These are phyloP conservation scores for Protomyces lactucae-debilis DNA, from an alignment of 1,139 yeast genomes.

Conservation along the genomic window DNA sequence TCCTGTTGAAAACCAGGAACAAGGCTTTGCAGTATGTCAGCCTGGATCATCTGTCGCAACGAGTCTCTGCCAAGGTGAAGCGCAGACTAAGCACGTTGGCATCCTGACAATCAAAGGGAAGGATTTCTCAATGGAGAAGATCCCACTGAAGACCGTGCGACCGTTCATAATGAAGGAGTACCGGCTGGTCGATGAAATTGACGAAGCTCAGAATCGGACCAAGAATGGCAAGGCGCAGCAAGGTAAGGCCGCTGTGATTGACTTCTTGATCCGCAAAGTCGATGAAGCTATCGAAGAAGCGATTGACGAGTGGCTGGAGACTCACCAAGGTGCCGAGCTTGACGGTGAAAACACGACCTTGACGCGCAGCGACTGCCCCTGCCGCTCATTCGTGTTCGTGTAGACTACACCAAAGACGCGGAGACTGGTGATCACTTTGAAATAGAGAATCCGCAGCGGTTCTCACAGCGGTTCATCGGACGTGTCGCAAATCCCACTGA, in stretches of 20 bases:
- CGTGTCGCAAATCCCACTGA: slow-evolving; percentile 85
- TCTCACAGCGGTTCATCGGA: slow-evolving; percentile 86
- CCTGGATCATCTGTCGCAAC: slow-evolving; percentile 97
- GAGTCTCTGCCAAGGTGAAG: slow-evolving; percentile 79
- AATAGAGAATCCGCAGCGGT: slow-evolving; percentile 82
- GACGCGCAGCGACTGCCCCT: slow-evolving; percentile 41
- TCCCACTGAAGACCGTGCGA: slow-evolving; percentile 67
- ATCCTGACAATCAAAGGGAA: slow-evolving; percentile 59
- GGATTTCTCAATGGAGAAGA: slow-evolving; percentile 58
- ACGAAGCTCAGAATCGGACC: slow-evolving; percentile 46
- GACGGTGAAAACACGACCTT: slow-evolving; percentile 35
- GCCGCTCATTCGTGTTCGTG: slow-evolving; percentile 76
- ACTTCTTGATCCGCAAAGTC: slow-evolving; percentile 53
- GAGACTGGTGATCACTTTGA: slow-evolving; percentile 65
- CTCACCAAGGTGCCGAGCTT: slow-evolving; percentile 22
- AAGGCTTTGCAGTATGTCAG: slow-evolving; percentile 74
- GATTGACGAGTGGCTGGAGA: slow-evolving; percentile 46
- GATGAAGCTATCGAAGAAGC: slow-evolving; percentile 64
- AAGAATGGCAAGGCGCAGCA: slow-evolving; percentile 42
- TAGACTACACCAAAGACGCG: slow-evolving; percentile 56
- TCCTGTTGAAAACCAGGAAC: slow-evolving; percentile 59
- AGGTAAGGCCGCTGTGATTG: slow-evolving; percentile 56
- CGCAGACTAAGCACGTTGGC: slow-evolving; percentile 66
- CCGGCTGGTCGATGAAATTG: slow-evolving; percentile 52
- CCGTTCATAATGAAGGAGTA: slow-evolving; percentile 76